A percentile compares a stretch with the other conserved stretches of the same genome.
Conservation (phyloP, 1,139 yeast species). For the Chernovozyma aurita region DNA sequence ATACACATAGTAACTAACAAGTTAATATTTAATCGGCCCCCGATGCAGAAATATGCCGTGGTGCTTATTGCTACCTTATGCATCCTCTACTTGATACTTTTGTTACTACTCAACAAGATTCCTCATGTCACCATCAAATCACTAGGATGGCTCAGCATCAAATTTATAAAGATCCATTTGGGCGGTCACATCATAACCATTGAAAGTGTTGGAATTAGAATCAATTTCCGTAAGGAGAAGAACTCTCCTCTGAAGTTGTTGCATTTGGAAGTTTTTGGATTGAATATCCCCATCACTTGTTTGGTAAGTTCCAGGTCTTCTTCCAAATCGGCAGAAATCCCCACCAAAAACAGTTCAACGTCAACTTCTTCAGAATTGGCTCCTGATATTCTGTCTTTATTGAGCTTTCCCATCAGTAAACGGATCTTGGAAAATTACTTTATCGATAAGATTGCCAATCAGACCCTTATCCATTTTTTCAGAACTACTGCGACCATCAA, state of each 20-base stretch:
- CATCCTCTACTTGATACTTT: constrained; percentile 15
- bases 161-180: constrained; percentile 24
- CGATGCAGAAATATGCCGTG: constrained; percentile 1
- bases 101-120: constrained; percentile 24
- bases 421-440: constrained; percentile 12
- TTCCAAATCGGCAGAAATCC: background rate
- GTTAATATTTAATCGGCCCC: background rate
- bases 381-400: background rate
- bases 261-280: constrained; percentile 20
- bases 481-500: constrained; percentile 20
- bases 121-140: constrained; percentile 32
- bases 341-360: background rate
- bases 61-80: constrained; percentile 6
- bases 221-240: constrained; percentile 23
- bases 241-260: constrained; percentile 29
- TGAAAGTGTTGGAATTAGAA: constrained; percentile 19
- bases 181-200: constrained; percentile 16
- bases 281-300: background rate
- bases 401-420: constrained; percentile 10
- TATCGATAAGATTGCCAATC: constrained; percentile 22
- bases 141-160: constrained; percentile 34
- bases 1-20: too few relatives aligned
- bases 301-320: too few relatives aligned
- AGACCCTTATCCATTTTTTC: constrained; percentile 26
- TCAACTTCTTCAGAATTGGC: background rate